Conservation (phyloP, 345 rosid genomes). For the Euphorbia pulcherrima region DNA sequence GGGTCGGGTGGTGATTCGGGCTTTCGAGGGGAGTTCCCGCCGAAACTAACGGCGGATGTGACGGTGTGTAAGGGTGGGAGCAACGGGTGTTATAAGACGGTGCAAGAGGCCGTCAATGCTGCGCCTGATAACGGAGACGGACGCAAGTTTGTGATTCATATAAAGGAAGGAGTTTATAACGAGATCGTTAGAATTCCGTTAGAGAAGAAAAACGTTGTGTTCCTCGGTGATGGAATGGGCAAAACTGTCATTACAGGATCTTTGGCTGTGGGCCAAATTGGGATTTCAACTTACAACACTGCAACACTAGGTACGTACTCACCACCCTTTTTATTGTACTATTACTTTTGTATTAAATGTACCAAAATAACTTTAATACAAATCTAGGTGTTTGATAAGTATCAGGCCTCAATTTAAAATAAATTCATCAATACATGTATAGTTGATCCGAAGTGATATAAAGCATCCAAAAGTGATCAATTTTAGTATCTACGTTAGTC, state of each 20-base stretch:
- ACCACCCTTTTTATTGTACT: neutral
- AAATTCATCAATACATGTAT: too few relatives aligned
- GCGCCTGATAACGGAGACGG: conserved; percentile 49
- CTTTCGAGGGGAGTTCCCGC: conserved; percentile 40
- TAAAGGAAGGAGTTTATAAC: conserved; percentile 59
- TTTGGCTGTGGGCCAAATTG: conserved; percentile 46
- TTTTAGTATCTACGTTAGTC: too few relatives aligned
- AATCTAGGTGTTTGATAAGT: too few relatives aligned
- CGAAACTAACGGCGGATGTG: conserved; percentile 43
- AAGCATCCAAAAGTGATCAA: too few relatives aligned
- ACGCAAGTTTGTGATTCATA: conserved; percentile 51
- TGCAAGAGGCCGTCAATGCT: conserved; percentile 76
- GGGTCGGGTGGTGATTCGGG: conserved; percentile 9
- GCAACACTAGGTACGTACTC: conserved; percentile 67
- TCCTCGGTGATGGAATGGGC: conserved; percentile 78
- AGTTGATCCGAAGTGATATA: too few relatives aligned
- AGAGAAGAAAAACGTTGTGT: conserved; percentile 74
- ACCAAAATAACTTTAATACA: too few relatives aligned
- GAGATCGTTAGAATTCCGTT: conserved; percentile 74
- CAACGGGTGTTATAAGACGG: conserved; percentile 42
- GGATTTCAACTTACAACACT: conserved; percentile 62
- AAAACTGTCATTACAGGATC: conserved; percentile 82
- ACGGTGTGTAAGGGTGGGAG: conserved; percentile 61
- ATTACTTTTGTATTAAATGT: neutral
- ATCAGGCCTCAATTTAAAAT: too few relatives aligned